Evolutionary conservation across 2,329 filamentous ascomycete species (phyloP).

Genomic region (Aspergillus neotritici): DNA sequence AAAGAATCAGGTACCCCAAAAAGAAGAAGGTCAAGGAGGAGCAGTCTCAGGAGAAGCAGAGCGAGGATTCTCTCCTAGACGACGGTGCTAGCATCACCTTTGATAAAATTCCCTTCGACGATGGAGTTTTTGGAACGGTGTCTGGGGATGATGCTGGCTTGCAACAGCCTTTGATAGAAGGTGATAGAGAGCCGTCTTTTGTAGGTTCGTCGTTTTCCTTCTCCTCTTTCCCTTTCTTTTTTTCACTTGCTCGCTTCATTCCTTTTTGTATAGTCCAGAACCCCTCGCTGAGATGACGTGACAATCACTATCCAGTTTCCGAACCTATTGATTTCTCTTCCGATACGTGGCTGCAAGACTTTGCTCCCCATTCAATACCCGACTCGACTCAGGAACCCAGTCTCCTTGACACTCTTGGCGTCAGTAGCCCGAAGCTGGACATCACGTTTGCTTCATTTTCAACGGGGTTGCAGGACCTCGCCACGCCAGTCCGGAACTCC

Average conservation of each 20-base stretch:
- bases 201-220: slow-evolving; percentile 7
- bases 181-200: slow-evolving; percentile 6
- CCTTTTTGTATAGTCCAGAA: background rate
- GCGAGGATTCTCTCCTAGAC: background rate
- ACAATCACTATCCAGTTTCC: slow-evolving; percentile 6
- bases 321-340: slow-evolving; percentile 20
- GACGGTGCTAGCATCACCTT: slow-evolving; percentile 1
- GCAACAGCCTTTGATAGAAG: slow-evolving; percentile 9
- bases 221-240: background rate
- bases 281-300: background rate
- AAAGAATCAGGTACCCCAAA: slow-evolving; percentile 9
- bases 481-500: background rate
- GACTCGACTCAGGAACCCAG: slow-evolving; percentile 9
- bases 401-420: slow-evolving; percentile 10
- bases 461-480: slow-evolving; percentile 3
- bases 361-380: slow-evolving; percentile 16
- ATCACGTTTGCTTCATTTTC: background rate
- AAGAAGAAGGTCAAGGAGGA: slow-evolving; percentile 11
- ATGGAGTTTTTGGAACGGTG: slow-evolving; percentile 6
- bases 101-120: slow-evolving; percentile 5
- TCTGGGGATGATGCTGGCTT: slow-evolving; percentile 6
- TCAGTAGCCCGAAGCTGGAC: slow-evolving; percentile 5
- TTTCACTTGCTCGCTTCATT: background rate
- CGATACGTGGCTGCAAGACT: slow-evolving; percentile 27
- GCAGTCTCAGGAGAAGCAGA: background rate